Conservation (phyloP, 345 rosid species). For the Balakata baccata region DNA sequence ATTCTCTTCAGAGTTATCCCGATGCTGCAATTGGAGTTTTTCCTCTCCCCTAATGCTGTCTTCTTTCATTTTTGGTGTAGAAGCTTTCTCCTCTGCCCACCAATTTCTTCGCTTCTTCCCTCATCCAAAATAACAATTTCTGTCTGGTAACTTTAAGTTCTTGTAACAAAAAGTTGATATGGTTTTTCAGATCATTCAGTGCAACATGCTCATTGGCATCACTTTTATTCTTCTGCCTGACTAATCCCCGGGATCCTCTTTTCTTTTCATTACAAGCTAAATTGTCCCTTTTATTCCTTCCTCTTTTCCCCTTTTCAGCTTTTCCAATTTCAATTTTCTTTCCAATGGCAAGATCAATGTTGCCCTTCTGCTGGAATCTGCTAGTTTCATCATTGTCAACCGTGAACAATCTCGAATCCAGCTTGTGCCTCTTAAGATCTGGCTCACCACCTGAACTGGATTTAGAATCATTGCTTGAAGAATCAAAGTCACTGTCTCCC, state of each 20-base stretch:
- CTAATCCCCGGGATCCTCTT: conserved; percentile 21
- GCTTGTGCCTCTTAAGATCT: conserved; percentile 30
- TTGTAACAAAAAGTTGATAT: conserved; percentile 44
- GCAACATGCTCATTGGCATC: conserved; percentile 26
- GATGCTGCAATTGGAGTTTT: conserved; percentile 17
- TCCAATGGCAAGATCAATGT: conserved; percentile 15
- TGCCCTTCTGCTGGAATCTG: conserved; percentile 23
- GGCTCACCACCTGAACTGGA: conserved; percentile 26
- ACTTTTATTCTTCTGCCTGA: conserved; percentile 18
- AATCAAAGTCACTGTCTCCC: conserved; percentile 34
- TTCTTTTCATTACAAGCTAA: conserved; percentile 7
- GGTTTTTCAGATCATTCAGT: conserved; percentile 34
- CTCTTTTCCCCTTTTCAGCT: conserved; percentile 24
- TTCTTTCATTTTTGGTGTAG: conserved; percentile 15
- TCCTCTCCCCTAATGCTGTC: conserved; percentile 17
- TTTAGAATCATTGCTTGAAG: conserved; percentile 42
- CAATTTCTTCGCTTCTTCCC: conserved; percentile 46
- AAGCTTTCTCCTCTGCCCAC: conserved; percentile 30
- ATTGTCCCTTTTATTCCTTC: conserved; percentile 15
- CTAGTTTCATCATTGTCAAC: conserved; percentile 29
- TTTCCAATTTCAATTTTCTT: conserved; percentile 19
- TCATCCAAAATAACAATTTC: conserved; percentile 46
- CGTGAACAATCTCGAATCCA: conserved; percentile 23
- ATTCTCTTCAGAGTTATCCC: conserved; percentile 14
- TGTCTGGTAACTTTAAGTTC: conserved; percentile 47